Base-by-base conservation (phyloP, 140 eudicot genomes). In the Oenanthe javanica region DNA sequence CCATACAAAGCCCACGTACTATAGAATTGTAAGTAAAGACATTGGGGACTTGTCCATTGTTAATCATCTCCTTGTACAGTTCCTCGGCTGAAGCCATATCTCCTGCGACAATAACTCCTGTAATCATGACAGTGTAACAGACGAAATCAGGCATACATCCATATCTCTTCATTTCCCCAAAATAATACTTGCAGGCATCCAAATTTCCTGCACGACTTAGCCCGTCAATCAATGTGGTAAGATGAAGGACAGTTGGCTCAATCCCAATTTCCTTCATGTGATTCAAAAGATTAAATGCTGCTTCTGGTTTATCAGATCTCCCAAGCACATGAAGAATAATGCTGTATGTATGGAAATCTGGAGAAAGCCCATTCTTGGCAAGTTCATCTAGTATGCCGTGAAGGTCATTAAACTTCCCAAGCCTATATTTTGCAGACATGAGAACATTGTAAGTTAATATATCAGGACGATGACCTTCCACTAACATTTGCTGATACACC, bases 1-100 rank as follows among this genome's bases (percentile, higher is more conserved):
- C 87, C 89, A 86, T 89, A 90, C 98, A 94, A 82, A 89, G 91
- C 77, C 96, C 98, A 43, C 96, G 94, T 51, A 94, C 92, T 91
- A 92, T 92, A 13, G 98, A 85, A 77, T 94, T 92, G 81, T 92
- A 94, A 0, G 98, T 94, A 69, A 86, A 94, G 27, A 92, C 98
- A 81, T 94, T 94, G 2, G 98, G 98, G 77, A 90, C 84, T 66
- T 88, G 88, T 47, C 98, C 98, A 2, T 84, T 82, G 19, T 43
- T 40, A 36, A 89, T 85, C 98, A 92, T 94, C 38, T 87, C 96
- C 8, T 72, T 40, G 79, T 92, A 92, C 84, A 90, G 23, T 79
- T 83, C 87, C 81, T 88, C 87, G 6, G 97, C 97, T 67, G 82
- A 86, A 79, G 87, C 92, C 27, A 94, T 78, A 75, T 86, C 88